Evolutionary conservation across 495 filamentous ascomycete genomes (phyloP).

Genomic region (Tuber aestivum): DNA sequence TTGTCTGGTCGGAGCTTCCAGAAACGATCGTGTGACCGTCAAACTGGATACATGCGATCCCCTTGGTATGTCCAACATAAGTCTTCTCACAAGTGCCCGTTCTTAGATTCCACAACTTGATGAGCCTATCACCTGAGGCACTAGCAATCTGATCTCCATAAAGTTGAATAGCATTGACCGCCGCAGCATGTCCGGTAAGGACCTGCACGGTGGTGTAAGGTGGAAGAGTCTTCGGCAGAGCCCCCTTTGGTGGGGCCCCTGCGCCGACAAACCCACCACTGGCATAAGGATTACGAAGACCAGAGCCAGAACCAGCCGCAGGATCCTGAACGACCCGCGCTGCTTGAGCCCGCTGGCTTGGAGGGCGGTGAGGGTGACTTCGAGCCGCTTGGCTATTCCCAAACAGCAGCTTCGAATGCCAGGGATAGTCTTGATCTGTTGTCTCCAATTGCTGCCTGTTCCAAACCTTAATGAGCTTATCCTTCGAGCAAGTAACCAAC

Average conservation of each 20-base stretch:
- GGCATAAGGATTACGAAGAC: slow-evolving; percentile 47
- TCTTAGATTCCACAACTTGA: slow-evolving; percentile 89
- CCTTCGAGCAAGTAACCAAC: slow-evolving; percentile 93
- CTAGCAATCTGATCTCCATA: slow-evolving; percentile 81
- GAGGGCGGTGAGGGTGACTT: slow-evolving; percentile 40
- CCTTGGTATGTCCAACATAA: slow-evolving; percentile 81
- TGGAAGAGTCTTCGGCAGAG: slow-evolving; percentile 46
- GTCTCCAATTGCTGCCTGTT: slow-evolving; percentile 66
- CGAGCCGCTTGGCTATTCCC: slow-evolving; percentile 23
- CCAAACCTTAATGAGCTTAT: slow-evolving; percentile 93
- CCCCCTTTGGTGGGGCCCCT: slow-evolving; percentile 4
- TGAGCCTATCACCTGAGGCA: slow-evolving; percentile 82
- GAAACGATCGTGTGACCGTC: slow-evolving; percentile 95
- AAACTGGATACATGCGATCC: slow-evolving; percentile 95
- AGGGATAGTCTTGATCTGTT: slow-evolving; percentile 63
- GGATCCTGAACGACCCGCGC: slow-evolving; percentile 36
- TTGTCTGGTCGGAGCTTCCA: slow-evolving; percentile 89
- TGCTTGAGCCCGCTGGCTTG: slow-evolving; percentile 52
- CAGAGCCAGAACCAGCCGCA: slow-evolving; percentile 18
- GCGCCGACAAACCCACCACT: slow-evolving; percentile 38
- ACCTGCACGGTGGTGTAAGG: slow-evolving; percentile 72
- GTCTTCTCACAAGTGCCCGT: slow-evolving; percentile 68
- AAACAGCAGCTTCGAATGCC: slow-evolving; percentile 43
- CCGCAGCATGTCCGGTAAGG: slow-evolving; percentile 76
- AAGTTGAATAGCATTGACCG: slow-evolving; percentile 94